Conservation (phyloP, 2,329 filamentous ascomycete species). For the Ophiostoma ulmi region DNA sequence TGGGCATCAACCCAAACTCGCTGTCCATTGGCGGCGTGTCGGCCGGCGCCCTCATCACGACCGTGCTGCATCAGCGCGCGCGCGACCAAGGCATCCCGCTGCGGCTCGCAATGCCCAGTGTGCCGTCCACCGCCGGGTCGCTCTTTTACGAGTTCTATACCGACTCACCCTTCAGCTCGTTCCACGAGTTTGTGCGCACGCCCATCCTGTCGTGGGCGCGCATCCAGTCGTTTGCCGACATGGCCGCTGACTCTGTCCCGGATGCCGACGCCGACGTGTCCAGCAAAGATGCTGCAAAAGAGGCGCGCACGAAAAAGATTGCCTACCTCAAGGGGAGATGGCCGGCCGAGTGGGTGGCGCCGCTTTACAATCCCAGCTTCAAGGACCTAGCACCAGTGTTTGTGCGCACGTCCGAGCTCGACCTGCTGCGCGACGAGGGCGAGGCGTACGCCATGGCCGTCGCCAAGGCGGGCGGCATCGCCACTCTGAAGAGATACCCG, state of each 20-base stretch:
- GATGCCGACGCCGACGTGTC: slow-evolving; percentile 34
- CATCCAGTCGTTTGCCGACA: slow-evolving; percentile 36
- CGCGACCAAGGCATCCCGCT: slow-evolving; percentile 37
- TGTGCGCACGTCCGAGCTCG: slow-evolving; percentile 24
- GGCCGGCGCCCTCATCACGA: slow-evolving; percentile 43
- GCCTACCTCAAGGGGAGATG: not conserved
- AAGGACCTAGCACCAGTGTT: slow-evolving; percentile 37
- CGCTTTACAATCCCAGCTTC: slow-evolving; percentile 39
- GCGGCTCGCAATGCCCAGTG: slow-evolving; percentile 35
- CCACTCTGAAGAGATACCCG: slow-evolving; percentile 24
- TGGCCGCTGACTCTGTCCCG: slow-evolving; percentile 42
- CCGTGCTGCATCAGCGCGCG: slow-evolving; percentile 37
- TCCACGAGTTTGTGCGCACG: slow-evolving; percentile 30
- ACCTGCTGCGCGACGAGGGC: slow-evolving; percentile 27
- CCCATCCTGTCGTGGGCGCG: slow-evolving; percentile 40
- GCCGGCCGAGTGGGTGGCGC: slow-evolving; percentile 31
- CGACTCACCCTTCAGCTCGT: slow-evolving; percentile 33
- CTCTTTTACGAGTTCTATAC: slow-evolving; percentile 33
- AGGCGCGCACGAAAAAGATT: not conserved
- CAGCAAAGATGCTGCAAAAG: slow-evolving; percentile 21
- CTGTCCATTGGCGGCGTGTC: slow-evolving; percentile 39
- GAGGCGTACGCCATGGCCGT: slow-evolving; percentile 25
- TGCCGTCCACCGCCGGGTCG: slow-evolving; percentile 31
- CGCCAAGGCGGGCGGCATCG: slow-evolving; percentile 19
- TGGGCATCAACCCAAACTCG: slow-evolving; percentile 35